Percentiles rank a stretch among this genome's conserved stretches.
Evolutionary conservation across 2,329 filamentous ascomycete genomes (phyloP).

Genomic region (Penicillium sp.): DNA sequence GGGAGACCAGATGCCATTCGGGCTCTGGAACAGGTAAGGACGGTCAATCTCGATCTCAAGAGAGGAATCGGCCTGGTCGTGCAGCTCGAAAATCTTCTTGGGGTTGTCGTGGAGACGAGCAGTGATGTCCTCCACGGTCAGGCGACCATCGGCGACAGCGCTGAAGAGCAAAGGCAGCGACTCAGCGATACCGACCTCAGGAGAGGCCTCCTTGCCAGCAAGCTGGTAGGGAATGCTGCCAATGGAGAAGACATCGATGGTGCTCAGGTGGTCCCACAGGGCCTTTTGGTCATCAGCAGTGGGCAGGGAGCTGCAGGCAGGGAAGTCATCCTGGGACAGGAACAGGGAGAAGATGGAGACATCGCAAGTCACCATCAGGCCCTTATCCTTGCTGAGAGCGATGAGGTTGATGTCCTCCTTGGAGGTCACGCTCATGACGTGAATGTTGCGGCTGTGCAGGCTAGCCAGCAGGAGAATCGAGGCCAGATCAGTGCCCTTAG

Average conservation of each 20-base stretch:
- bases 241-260: slow-evolving; percentile 78
- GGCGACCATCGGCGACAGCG: slow-evolving; percentile 71
- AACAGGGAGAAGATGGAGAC: slow-evolving; percentile 80
- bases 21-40: slow-evolving; percentile 62
- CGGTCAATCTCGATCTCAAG: slow-evolving; percentile 78
- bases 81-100: slow-evolving; percentile 78
- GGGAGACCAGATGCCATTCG: slow-evolving; percentile 65
- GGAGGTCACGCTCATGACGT: slow-evolving; percentile 78
- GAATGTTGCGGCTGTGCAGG: slow-evolving; percentile 75
- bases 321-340: slow-evolving; percentile 71
- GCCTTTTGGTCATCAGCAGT: slow-evolving; percentile 73
- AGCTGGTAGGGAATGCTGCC: slow-evolving; percentile 79
- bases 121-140: slow-evolving; percentile 75
- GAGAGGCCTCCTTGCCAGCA: slow-evolving; percentile 61
- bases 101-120: slow-evolving; percentile 75
- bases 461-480: slow-evolving; percentile 77
- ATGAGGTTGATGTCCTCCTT: slow-evolving; percentile 79
- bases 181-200: slow-evolving; percentile 71
- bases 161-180: slow-evolving; percentile 74
- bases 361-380: slow-evolving; percentile 80
- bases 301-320: slow-evolving; percentile 64
- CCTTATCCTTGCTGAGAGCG: slow-evolving; percentile 76
- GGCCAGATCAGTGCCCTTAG: slow-evolving; percentile 78
- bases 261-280: slow-evolving; percentile 72
- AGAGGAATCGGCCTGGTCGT: slow-evolving; percentile 73